These are phyloP conservation scores for Sextonia rubra DNA, from an alignment of 164 flowering plant genomes.

Conservation along the genomic window DNA sequence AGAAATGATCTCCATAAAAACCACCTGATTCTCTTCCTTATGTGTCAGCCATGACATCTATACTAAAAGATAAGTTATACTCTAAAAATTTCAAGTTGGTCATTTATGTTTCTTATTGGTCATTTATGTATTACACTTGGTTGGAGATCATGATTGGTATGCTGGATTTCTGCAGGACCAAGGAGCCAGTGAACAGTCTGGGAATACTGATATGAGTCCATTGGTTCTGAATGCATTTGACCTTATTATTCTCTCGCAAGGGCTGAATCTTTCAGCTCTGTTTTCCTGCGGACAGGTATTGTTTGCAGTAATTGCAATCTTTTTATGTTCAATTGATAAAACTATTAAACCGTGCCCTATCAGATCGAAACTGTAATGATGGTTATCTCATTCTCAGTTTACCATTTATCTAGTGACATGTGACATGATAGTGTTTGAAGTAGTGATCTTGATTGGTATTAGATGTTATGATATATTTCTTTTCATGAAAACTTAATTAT, in stretches of 20 bases:
- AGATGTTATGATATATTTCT: background rate
- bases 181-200: slow-evolving; percentile 29
- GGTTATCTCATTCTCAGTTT: background rate
- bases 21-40: background rate
- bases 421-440: background rate
- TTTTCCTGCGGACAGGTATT: slow-evolving; percentile 82
- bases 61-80: background rate
- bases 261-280: slow-evolving; percentile 86
- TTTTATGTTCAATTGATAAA: background rate
- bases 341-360: background rate
- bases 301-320: background rate
- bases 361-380: background rate
- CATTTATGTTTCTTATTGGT: background rate
- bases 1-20: background rate
- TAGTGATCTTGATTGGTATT: background rate
- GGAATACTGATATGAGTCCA: slow-evolving; percentile 61
- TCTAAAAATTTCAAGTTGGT: background rate
- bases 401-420: background rate
- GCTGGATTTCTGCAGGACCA: slow-evolving; percentile 44
- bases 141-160: slow-evolving; percentile 5
- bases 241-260: slow-evolving; percentile 91
- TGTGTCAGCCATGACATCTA: background rate
- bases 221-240: slow-evolving; percentile 88
- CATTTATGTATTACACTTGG: background rate
- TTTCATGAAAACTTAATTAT: background rate